Conservation (phyloP, 805 yeast genomes). For the Hanseniaspora mollemarum region DNA sequence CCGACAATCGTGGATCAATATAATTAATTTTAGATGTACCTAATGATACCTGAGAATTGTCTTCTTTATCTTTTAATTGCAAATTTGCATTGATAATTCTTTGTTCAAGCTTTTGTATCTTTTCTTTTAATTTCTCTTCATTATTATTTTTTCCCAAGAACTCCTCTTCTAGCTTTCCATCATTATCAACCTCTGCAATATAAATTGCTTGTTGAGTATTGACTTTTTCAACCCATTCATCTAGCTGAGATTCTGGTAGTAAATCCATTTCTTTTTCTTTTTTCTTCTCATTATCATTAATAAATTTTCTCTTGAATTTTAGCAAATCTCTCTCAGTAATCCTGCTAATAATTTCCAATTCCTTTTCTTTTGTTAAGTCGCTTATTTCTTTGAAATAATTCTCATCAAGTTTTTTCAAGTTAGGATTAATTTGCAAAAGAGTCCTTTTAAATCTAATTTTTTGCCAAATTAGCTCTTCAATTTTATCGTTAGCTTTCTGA, state of each 20-base stretch:
- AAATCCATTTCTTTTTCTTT: conserved; percentile 44
- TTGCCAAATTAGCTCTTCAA: conserved; percentile 77
- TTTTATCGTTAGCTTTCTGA: conserved; percentile 62
- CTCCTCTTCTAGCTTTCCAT: conserved; percentile 36
- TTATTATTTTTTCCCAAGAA: conserved; percentile 39
- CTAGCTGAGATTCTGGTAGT: conserved; percentile 44
- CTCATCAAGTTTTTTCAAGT: conserved; percentile 34
- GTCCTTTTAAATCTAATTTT: conserved; percentile 61
- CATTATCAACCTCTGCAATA: conserved; percentile 46
- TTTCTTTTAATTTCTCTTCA: conserved; percentile 60
- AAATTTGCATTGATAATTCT: conserved; percentile 57
- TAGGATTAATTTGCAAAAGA: conserved; percentile 54
- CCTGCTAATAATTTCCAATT: conserved; percentile 44
- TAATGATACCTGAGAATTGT: conserved; percentile 82
- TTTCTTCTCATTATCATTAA: conserved; percentile 66
- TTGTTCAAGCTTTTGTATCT: conserved; percentile 59
- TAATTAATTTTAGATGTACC: conserved; percentile 91
- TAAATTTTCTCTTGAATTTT: conserved; percentile 51
- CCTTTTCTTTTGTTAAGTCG: conserved; percentile 55
- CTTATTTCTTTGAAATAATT: conserved; percentile 57
- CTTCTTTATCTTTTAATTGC: conserved; percentile 84
- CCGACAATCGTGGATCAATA: conserved; percentile 87
- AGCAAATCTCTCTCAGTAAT: conserved; percentile 57
- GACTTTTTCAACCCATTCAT: conserved; percentile 46
- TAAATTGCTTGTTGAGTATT: conserved; percentile 43